Conservation (phyloP, 495 filamentous ascomycete species). For the Neurospora sublineolata region DNA sequence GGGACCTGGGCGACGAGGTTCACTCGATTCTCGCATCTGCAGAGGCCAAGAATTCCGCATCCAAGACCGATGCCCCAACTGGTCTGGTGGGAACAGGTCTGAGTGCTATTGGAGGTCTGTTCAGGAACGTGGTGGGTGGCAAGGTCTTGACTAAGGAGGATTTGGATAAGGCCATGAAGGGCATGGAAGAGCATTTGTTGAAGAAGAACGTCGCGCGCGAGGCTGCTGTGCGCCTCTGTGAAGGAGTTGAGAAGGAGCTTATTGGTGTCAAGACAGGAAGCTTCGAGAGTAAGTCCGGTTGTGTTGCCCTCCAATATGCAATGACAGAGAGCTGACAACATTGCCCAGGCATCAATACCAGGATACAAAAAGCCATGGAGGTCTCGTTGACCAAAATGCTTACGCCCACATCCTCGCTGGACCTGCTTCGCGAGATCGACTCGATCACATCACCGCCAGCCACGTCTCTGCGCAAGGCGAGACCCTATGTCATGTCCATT, state of each 20-base stretch:
- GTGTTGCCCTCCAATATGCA: background rate
- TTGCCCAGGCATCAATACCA: slow-evolving; percentile 55
- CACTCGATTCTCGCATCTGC: slow-evolving; percentile 72
- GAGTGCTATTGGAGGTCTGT: slow-evolving; percentile 71
- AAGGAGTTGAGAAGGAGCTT: slow-evolving; percentile 80
- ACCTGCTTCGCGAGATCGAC: slow-evolving; percentile 87
- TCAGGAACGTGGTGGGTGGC: slow-evolving; percentile 88
- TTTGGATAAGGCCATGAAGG: slow-evolving; percentile 80
- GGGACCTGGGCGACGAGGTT: slow-evolving; percentile 88
- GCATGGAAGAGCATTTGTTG: slow-evolving; percentile 90
- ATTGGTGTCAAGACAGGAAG: slow-evolving; percentile 83
- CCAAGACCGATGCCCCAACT: slow-evolving; percentile 28
- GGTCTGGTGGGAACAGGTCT: slow-evolving; percentile 69
- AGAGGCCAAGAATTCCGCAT: slow-evolving; percentile 43
- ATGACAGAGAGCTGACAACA: slow-evolving; percentile 1
- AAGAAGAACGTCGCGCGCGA: slow-evolving; percentile 95
- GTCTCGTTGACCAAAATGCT: slow-evolving; percentile 85
- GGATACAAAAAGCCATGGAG: slow-evolving; percentile 75
- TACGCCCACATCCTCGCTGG: slow-evolving; percentile 87
- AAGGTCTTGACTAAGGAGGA: slow-evolving; percentile 81
- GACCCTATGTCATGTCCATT: slow-evolving; percentile 93
- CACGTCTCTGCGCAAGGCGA: slow-evolving; percentile 41
- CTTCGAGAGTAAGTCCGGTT: slow-evolving; percentile 61
- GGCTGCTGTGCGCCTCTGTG: slow-evolving; percentile 82
- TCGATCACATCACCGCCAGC: slow-evolving; percentile 54